Evolutionary conservation across 192 early-diverging fungal species (phyloP).

Genomic region (Linnemannia elongata): DNA sequence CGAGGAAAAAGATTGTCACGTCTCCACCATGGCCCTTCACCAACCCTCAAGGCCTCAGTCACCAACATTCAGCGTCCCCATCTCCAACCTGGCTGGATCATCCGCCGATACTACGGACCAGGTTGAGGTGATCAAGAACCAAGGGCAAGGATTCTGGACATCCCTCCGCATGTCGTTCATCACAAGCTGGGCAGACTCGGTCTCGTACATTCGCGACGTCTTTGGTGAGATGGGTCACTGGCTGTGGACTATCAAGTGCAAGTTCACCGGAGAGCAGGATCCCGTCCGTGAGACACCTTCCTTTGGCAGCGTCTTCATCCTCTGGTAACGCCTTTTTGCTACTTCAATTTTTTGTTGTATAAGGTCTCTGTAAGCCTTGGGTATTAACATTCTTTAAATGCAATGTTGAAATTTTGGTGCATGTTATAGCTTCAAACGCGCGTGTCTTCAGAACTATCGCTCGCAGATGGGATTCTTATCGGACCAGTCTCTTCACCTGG

Average conservation of each 20-base stretch:
- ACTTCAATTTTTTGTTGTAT: neutral
- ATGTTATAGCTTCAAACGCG: constrained; percentile 53
- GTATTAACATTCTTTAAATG: neutral
- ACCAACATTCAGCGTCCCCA: constrained; percentile 29
- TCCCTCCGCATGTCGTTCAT: constrained; percentile 38
- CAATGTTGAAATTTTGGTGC: constrained; percentile 17
- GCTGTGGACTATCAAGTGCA: constrained; percentile 52
- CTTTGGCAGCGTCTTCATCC: constrained; percentile 38
- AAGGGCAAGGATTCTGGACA: constrained; percentile 4
- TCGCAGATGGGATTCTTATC: constrained; percentile 54
- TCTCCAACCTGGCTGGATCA: constrained; percentile 33
- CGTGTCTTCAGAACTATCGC: constrained; percentile 66
- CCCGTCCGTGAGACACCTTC: constrained; percentile 62
- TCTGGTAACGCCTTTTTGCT: constrained; percentile 31
- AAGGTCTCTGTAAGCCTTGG: no score
- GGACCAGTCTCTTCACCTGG: constrained; percentile 67
- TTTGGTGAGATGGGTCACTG: constrained; percentile 32
- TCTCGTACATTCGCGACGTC: constrained; percentile 29
- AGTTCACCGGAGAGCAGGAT: constrained; percentile 39
- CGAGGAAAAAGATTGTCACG: constrained; percentile 28
- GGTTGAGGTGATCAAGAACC: neutral
- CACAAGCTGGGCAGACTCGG: constrained; percentile 32
- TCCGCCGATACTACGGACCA: constrained; percentile 4
- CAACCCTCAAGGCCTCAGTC: constrained; percentile 42
- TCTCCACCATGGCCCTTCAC: constrained; percentile 47